These are phyloP conservation scores for Ceratocystis eucalypticola DNA, from an alignment of 2,329 filamentous ascomycete genomes.

Conservation along the genomic window DNA sequence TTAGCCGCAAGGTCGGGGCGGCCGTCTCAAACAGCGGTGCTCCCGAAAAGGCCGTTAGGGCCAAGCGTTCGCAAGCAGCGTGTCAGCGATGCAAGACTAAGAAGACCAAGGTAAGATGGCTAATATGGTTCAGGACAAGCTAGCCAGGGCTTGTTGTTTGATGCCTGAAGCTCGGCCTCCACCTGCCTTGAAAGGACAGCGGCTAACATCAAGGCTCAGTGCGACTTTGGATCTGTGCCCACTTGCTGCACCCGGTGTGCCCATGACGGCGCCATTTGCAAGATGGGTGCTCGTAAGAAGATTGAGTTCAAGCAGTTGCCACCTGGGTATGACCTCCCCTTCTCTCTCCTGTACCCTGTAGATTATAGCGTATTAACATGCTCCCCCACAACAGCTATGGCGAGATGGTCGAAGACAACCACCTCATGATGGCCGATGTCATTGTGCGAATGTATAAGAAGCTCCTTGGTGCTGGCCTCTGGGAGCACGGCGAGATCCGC, in stretches of 20 bases:
- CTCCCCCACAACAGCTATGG: slow-evolving; percentile 36
- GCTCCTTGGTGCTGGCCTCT: slow-evolving; percentile 43
- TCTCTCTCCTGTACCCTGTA: background rate
- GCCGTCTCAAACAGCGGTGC: background rate
- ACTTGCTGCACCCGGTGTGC: slow-evolving; percentile 47
- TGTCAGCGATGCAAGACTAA: slow-evolving; percentile 55
- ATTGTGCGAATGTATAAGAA: slow-evolving; percentile 53
- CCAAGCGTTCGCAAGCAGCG: slow-evolving; percentile 54
- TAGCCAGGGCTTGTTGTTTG: background rate
- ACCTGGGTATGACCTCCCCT: slow-evolving; percentile 35
- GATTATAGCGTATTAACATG: background rate
- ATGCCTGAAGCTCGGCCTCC: background rate
- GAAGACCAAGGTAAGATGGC: slow-evolving; percentile 46
- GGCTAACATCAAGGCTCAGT: slow-evolving; percentile 9
- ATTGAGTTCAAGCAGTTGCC: slow-evolving; percentile 55
- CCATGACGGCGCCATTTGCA: slow-evolving; percentile 51
- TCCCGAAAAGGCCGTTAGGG: slow-evolving; percentile 30
- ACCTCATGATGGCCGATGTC: slow-evolving; percentile 49
- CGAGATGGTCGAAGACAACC: slow-evolving; percentile 51
- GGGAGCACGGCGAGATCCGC: slow-evolving; percentile 50
- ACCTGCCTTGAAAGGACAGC: background rate
- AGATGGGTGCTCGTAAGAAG: slow-evolving; percentile 50
- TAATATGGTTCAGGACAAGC: background rate
- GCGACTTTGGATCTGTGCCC: slow-evolving; percentile 6
- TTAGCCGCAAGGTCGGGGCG: slow-evolving; percentile 6